These are phyloP conservation scores for Physcomitrellopsis africana DNA, from an alignment of 225 moss, liverwort and hornwort species.

Conservation along the genomic window DNA sequence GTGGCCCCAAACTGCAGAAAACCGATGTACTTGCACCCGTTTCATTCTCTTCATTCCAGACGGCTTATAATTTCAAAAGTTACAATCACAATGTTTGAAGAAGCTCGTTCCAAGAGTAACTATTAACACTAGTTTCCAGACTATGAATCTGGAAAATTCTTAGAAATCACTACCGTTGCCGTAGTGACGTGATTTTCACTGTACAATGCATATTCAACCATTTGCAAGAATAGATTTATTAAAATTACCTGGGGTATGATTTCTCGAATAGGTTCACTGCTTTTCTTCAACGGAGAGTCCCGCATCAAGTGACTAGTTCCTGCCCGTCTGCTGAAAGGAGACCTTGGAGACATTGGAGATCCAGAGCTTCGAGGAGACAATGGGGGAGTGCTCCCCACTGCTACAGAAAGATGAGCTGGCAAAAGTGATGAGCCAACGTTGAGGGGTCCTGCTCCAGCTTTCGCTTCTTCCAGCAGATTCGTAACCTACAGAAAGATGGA, in stretches of 20 bases:
- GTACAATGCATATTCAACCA: neutral
- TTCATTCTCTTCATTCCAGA: too few species aligned
- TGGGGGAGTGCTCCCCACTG: constrained; percentile 88
- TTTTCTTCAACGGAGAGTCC: constrained; percentile 91
- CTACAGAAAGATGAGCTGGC: constrained; percentile 65
- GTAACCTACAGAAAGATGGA: constrained; percentile 63
- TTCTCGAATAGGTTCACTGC: constrained; percentile 87
- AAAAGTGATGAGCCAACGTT: constrained; percentile 54
- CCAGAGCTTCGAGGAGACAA: constrained; percentile 88
- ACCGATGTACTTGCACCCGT: too few species aligned
- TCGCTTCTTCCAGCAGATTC: constrained; percentile 91
- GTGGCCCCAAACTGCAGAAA: too few species aligned
- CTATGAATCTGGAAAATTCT: too few species aligned
- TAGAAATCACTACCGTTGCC: neutral
- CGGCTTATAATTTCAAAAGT: too few species aligned
- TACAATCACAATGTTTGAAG: too few species aligned
- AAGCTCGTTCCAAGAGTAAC: too few species aligned
- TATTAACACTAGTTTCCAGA: too few species aligned
- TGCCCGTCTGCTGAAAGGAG: constrained; percentile 91
- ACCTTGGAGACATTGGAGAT: constrained; percentile 93
- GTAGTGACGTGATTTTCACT: neutral
- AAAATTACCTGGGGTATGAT: constrained; percentile 84
- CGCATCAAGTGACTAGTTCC: constrained; percentile 68
- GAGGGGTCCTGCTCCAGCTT: constrained; percentile 67
- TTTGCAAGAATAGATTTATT: neutral